These are phyloP conservation scores for Aschersonia sp. DNA, from an alignment of 2,329 filamentous ascomycete genomes.

Conservation along the genomic window DNA sequence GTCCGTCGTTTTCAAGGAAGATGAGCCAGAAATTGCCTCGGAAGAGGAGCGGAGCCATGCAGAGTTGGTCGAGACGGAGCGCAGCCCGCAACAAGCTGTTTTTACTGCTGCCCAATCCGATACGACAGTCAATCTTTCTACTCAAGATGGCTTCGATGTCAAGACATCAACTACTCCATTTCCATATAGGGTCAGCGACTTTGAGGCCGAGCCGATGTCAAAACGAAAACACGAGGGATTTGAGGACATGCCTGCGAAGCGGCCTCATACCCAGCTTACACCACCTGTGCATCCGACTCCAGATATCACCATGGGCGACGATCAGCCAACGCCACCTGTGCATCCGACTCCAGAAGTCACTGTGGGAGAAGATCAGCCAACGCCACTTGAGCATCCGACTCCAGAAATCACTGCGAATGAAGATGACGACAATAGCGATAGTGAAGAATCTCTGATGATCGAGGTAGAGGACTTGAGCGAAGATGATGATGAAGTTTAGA, in stretches of 20 bases:
- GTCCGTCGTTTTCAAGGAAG: slow-evolving; percentile 16
- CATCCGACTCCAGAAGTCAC: slow-evolving; percentile 4
- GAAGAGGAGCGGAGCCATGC: slow-evolving; percentile 21
- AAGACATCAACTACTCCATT: no score
- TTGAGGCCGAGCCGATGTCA: slow-evolving; percentile 14
- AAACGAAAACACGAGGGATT: slow-evolving; percentile 26
- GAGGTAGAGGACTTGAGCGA: slow-evolving; percentile 38
- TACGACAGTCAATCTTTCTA: no score
- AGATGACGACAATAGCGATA: slow-evolving; percentile 20
- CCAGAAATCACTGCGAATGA: slow-evolving; percentile 2
- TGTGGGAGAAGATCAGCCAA: slow-evolving; percentile 5
- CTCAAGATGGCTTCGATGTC: no score
- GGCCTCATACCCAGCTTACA: slow-evolving; percentile 19
- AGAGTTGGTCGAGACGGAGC: background rate
- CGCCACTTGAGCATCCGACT: slow-evolving; percentile 3
- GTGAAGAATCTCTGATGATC: slow-evolving; percentile 43
- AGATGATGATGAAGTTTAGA: slow-evolving; percentile 13
- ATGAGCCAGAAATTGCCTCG: slow-evolving; percentile 23
- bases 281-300: slow-evolving; percentile 5
- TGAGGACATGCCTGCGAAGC: slow-evolving; percentile 21
- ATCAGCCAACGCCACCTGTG: slow-evolving; percentile 6
- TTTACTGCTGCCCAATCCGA: no score
- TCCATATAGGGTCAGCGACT: slow-evolving; percentile 1
- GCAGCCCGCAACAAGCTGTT: no score
- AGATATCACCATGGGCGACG: background rate